Evolutionary conservation across 202 grass and related monocot genomes (phyloP), one percentile per base, ranked within the genome.

Genomic region (Cymbopogon flexuosus): DNA sequence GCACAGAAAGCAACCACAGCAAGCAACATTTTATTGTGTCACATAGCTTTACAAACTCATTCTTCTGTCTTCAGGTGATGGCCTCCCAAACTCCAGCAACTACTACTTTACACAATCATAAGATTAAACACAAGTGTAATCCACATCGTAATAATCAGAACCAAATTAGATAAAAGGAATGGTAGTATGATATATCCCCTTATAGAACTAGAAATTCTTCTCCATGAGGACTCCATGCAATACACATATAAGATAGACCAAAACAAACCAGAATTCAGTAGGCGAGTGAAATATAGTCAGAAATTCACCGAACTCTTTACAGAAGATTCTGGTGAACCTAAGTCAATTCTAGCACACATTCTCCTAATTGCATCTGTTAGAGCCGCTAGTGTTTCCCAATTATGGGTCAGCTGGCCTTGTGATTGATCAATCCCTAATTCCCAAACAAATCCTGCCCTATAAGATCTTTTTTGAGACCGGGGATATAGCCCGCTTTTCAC

Each of bases 81-180:
- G 22, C 0, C 43, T 71, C 15, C 27, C 6, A 11, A 84, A 76
- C 11, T 63, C 33, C 10, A 57, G 24, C 42, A 74, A 81, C 27
- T 76, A 81, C 27, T 76, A 88, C 16, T 29, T 80, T 57, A 45
- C 33, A 76, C 1, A 45, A n/a, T 7, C 70, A 42, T 33, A 31
- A 36, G 4, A 67, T 65, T 39, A 19, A 72, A 19, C 46, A 72
- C n/a, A 19, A 21, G 13, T 5, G 22, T 3, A 5, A 74, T 40
- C 3, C 52, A 70, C 1, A 51, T 21, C 9, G 23, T 24, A 70
- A 10, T 31, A 75, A 69, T 76, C 15, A 22, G 15, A 73, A 70
- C 19, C 40, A 39, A 69, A 16, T 49, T 67, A 59, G 6, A n/a
- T 27, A 46, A 37, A 21, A 58, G 8, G 0, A 6, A 66, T 11